Percentiles rank a stretch among this genome's conserved stretches.
Conservation (phyloP, 1,284 basidiomycete genomes). For the Pseudozyma hubeiensis region DNA sequence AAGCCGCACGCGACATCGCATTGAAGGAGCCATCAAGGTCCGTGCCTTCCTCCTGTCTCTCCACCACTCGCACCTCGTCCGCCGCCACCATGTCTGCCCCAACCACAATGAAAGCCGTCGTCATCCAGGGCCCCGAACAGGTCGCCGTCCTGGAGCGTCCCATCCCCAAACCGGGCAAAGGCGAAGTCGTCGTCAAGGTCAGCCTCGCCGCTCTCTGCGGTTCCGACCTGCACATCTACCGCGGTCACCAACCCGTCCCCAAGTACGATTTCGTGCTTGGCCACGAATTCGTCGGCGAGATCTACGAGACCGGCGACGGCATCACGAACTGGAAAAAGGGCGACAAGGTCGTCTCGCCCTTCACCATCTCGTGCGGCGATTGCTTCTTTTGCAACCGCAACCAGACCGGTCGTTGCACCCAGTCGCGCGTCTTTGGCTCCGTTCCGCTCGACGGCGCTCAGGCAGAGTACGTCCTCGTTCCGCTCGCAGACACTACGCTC, state of each 20-base stretch:
- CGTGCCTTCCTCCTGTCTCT: background rate
- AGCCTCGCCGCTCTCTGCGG: constrained; percentile 77
- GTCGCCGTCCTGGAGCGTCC: constrained; percentile 61
- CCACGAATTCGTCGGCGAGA: constrained; percentile 85
- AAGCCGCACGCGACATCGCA: constrained; percentile 8
- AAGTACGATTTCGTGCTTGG: constrained; percentile 71
- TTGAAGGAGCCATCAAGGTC: background rate
- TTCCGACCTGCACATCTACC: constrained; percentile 78
- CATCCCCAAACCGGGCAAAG: constrained; percentile 53
- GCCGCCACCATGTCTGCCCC: constrained; percentile 35
- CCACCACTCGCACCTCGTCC: background rate
- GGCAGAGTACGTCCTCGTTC: constrained; percentile 84
- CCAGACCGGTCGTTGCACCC: constrained; percentile 80
- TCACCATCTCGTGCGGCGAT: constrained; percentile 79
- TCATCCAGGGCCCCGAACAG: constrained; percentile 59
- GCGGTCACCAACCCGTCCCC: constrained; percentile 53
- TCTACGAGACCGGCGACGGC: constrained; percentile 78
- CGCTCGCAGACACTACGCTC: constrained; percentile 81
- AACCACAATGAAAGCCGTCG: constrained; percentile 60
- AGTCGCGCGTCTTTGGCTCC: constrained; percentile 79
- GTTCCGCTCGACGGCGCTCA: constrained; percentile 82
- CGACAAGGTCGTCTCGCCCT: constrained; percentile 78
- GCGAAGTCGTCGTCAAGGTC: constrained; percentile 64
- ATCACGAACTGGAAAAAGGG: constrained; percentile 76
- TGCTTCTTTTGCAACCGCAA: constrained; percentile 77